A percentile compares a stretch with the other conserved stretches of the same genome.
Conservation (phyloP, 1,284 basidiomycete species). For the Marasmius tenuissimus region DNA sequence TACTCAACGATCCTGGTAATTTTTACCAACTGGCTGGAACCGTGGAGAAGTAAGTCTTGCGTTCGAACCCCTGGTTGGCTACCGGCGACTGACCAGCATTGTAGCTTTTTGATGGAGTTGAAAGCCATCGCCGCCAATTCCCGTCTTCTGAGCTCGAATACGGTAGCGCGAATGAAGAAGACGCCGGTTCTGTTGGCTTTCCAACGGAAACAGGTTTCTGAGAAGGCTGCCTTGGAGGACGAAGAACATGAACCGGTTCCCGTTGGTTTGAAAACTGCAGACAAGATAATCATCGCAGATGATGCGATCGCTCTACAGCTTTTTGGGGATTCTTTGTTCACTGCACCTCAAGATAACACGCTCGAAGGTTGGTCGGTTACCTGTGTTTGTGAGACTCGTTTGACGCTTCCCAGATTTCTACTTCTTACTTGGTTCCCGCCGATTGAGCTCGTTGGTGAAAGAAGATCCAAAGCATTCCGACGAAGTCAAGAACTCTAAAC, state of each 20-base stretch:
- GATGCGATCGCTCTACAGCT: constrained; percentile 75
- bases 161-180: constrained; percentile 65
- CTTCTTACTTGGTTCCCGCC: constrained; percentile 61
- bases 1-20: constrained; percentile 63
- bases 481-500: constrained; percentile 51
- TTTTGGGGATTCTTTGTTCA: constrained; percentile 77
- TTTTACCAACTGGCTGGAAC: constrained; percentile 74
- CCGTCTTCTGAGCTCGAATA: constrained; percentile 55
- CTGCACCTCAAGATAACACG: constrained; percentile 89
- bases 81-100: background rate
- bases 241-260: constrained; percentile 62
- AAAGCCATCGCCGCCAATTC: constrained; percentile 83
- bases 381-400: background rate
- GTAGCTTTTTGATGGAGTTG: constrained; percentile 80
- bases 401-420: constrained; percentile 57
- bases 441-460: constrained; percentile 70
- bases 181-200: constrained; percentile 75
- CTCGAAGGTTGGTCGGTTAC: constrained; percentile 58
- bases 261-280: constrained; percentile 63
- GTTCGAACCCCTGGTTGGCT: background rate
- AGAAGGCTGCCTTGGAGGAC: constrained; percentile 54
- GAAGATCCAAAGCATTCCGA: constrained; percentile 70
- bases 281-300: constrained; percentile 77
- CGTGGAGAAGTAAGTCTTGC: constrained; percentile 51
- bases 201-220: constrained; percentile 42